Base-by-base conservation (phyloP, 306 rosid species). In the Canavalia gladiata region DNA sequence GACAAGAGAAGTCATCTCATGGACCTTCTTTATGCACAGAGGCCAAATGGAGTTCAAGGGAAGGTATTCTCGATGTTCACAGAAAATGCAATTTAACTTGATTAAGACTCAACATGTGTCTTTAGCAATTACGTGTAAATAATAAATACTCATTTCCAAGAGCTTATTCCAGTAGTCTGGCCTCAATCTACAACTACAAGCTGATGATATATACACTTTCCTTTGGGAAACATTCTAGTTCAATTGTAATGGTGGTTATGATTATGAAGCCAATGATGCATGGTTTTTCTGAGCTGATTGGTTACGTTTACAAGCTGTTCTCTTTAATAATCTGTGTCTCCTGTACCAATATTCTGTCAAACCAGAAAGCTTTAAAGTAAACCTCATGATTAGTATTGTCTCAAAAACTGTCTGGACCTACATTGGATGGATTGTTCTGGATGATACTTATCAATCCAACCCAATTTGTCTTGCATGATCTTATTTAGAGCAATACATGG, bases 11-110 rank as follows among this genome's bases (percentile, higher is more conserved):
- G 99, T 84, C 99, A 95, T 84, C 97, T 95, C 35, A 91, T 95
- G 97, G 99, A 95, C 86, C 99, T 95, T 85, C 99, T 95, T 76
- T 98, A 95, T 86, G 99, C 99, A 13, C 99, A 93, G 74, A 90
- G 94, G 90, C 92, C 90, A 59, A 93, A 91, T 86, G 97, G 97
- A 55, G 84, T 68, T 37, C 98, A 93, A 59, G 93, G 86, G 81
- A 95, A 95, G 99, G 99, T 95, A 89, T 43, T 76, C 57, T 86
- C 76, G 34, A 45, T 39, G 46, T 60, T 87, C 64, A 2, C 34
- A 18, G 30, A 46, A 18, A 18, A 18, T 18, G 25, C 25, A 18
- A 0, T 18, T 18, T 18, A 18, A 56, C 72, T 51, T 45, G 42
- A 55, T 3, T 66, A 66, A 31, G 43, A 51, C 34, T 51, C 30